Evolutionary conservation across 768 basidiomycete genomes (phyloP).

Genomic region (Jaapia argillacea): DNA sequence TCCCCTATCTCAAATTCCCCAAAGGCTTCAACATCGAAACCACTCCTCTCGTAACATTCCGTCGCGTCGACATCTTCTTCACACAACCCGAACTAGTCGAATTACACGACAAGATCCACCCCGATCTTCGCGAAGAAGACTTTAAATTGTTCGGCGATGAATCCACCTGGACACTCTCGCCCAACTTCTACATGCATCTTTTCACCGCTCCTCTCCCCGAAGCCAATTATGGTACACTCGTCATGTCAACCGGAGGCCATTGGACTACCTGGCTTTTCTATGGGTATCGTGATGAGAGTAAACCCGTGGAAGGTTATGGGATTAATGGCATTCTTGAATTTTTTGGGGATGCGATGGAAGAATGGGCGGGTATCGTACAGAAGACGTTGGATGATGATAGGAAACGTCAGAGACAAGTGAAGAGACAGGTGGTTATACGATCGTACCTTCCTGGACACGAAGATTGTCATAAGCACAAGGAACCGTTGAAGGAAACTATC

Average conservation of each 20-base stretch:
- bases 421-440: conserved; percentile 41
- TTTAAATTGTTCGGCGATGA: conserved; percentile 48
- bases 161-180: conserved; percentile 39
- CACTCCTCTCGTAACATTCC: conserved; percentile 59
- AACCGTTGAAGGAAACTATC: too few species aligned
- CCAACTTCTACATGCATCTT: conserved; percentile 38
- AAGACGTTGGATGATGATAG: conserved; percentile 20
- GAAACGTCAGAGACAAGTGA: conserved; percentile 17
- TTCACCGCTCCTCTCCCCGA: conserved; percentile 38
- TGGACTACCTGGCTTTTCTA: conserved; percentile 54
- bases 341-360: conserved; percentile 43
- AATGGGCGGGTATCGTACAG: conserved; percentile 47
- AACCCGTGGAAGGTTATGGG: conserved; percentile 28
- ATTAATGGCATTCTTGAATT: conserved; percentile 44
- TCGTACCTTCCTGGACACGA: conserved; percentile 61
- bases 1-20: conserved; percentile 34
- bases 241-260: conserved; percentile 58
- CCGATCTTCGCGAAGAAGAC: conserved; percentile 3
- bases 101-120: conserved; percentile 22
- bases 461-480: conserved; percentile 39
- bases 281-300: conserved; percentile 24
- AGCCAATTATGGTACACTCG: conserved; percentile 47
- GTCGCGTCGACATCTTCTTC: conserved; percentile 52
- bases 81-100: conserved; percentile 35
- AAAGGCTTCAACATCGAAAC: conserved; percentile 38